A percentile compares a stretch with the other conserved stretches of the same genome.
Evolutionary conservation across 176 grass and related monocot species (phyloP).

Genomic region (Oryza meyeriana): DNA sequence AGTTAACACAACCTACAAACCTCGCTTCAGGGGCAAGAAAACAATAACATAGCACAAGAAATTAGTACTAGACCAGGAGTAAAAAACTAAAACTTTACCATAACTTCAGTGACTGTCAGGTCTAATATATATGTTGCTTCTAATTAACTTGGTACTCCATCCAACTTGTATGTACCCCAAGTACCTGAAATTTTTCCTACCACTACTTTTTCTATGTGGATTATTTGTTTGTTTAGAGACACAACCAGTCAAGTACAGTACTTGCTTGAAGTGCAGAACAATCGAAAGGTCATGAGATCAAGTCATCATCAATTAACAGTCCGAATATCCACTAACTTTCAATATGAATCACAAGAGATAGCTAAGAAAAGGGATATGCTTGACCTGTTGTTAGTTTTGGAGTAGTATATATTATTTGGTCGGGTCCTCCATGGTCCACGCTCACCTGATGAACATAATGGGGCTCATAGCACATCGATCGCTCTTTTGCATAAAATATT

Average conservation of each 20-base stretch:
- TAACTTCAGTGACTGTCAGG: not conserved
- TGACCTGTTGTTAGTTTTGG: constrained; percentile 24
- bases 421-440: constrained; percentile 29
- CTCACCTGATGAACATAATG: constrained; percentile 43
- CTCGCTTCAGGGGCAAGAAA: constrained; percentile 46
- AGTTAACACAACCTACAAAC: constrained; percentile 19
- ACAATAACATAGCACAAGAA: not conserved
- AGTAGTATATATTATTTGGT: constrained; percentile 12
- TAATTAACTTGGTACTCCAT: not conserved
- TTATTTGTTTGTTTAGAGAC: constrained; percentile 20
- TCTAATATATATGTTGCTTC: constrained; percentile 14
- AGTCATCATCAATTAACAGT: constrained; percentile 28
- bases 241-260: constrained; percentile 29
- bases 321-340: constrained; percentile 42
- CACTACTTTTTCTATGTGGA: not conserved
- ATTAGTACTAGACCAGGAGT: not conserved
- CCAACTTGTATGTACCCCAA: not conserved
- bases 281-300: constrained; percentile 35
- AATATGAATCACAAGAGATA: constrained; percentile 26
- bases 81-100: not conserved
- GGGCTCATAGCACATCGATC: not conserved
- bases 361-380: constrained; percentile 18
- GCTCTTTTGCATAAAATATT: constrained; percentile 48
- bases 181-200: not conserved
- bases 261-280: constrained; percentile 47